These are phyloP conservation scores for Jasminum sambac DNA, from an alignment of 257 asterid species.

Conservation along the genomic window DNA sequence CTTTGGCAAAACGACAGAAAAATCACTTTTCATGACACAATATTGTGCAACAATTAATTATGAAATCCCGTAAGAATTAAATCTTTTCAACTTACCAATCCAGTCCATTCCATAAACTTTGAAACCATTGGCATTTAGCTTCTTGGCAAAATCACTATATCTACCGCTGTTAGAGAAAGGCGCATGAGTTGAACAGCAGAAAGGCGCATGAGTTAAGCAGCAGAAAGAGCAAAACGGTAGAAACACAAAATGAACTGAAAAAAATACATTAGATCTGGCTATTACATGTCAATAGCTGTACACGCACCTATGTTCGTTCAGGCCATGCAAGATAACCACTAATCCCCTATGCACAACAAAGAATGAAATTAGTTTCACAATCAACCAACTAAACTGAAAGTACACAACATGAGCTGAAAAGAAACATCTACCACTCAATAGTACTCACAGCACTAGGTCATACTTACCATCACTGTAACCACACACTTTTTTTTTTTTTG, in stretches of 20 bases:
- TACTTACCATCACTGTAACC: too few species aligned
- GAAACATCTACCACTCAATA: not conserved
- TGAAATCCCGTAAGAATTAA: constrained; percentile 4
- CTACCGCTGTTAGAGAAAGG: constrained; percentile 58
- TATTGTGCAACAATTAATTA: too few species aligned
- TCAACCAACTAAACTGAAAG: not conserved
- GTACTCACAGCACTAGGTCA: too few species aligned
- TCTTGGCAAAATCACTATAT: constrained; percentile 75
- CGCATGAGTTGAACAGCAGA: not conserved
- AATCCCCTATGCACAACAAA: constrained; percentile 53
- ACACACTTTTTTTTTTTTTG: too few species aligned
- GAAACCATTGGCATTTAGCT: constrained; percentile 76
- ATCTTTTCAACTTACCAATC: constrained; percentile 69
- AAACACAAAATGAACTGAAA: not conserved
- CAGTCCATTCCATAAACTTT: constrained; percentile 96
- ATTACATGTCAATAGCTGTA: not conserved
- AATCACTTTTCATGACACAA: too few species aligned
- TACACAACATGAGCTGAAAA: not conserved
- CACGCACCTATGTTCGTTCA: constrained; percentile 82
- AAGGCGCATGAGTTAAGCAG: too few species aligned
- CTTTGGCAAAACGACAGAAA: too few species aligned
- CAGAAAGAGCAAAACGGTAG: not conserved
- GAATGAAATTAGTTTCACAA: not conserved
- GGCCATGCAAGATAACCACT: constrained; percentile 76
- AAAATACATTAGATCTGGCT: not conserved